Conservation (phyloP, 176 grass and related monocot genomes). For the Microstegium vimineum region DNA sequence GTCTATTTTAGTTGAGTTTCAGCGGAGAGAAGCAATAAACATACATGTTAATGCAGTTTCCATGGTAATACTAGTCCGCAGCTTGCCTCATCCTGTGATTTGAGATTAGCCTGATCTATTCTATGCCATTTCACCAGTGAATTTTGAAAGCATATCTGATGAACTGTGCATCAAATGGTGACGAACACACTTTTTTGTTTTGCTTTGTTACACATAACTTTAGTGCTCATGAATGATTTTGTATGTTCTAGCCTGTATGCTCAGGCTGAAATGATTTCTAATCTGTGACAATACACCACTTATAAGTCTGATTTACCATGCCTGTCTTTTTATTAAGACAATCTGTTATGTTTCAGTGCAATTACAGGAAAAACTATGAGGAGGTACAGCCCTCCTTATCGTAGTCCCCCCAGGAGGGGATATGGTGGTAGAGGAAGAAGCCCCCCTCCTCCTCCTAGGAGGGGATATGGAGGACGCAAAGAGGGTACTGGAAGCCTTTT, state of each 20-base stretch:
- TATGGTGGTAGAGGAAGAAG: conserved; percentile 85
- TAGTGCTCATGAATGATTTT: background rate
- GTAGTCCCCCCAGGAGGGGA: conserved; percentile 80
- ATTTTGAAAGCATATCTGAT: too few relatives aligned
- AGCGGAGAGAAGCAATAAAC: background rate
- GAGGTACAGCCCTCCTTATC: conserved; percentile 83
- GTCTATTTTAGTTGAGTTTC: background rate
- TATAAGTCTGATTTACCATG: background rate
- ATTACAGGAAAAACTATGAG: conserved; percentile 52
- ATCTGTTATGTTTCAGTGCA: background rate
- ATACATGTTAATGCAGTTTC: background rate
- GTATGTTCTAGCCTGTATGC: background rate
- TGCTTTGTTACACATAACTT: background rate
- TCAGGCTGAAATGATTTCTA: background rate
- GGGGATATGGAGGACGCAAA: conserved; percentile 63
- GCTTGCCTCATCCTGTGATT: background rate
- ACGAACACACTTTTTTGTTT: too few relatives aligned
- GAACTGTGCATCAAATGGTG: background rate
- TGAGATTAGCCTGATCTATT: background rate
- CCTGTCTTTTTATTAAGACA: background rate
- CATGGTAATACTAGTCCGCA: background rate
- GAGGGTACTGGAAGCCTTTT: conserved; percentile 71
- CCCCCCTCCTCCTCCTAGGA: conserved; percentile 67
- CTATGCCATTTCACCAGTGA: background rate
- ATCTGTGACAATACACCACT: background rate